phyloP scores from a whole-genome alignment of 108 stramenopile species.

The Nitzschia palea region DNA sequence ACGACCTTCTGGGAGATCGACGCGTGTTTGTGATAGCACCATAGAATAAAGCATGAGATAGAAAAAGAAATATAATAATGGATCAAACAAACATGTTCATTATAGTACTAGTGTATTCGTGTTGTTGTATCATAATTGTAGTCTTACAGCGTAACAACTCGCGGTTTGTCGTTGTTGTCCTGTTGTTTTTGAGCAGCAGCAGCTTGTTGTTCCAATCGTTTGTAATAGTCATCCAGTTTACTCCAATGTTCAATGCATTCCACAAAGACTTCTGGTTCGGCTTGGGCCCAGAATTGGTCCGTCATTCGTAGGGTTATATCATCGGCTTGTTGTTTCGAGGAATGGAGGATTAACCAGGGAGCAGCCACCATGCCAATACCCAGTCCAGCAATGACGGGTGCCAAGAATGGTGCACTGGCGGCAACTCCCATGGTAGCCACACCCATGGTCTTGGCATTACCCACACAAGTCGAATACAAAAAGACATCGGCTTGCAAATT shows the following conservation, averaged over 20 bases:
- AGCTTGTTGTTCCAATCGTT: neutral
- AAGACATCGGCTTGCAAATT: constrained; percentile 54
- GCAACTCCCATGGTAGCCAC: constrained; percentile 41
- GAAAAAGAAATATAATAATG: no score
- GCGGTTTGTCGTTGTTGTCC: no score
- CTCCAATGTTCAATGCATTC: constrained; percentile 67
- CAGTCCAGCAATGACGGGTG: constrained; percentile 65
- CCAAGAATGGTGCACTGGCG: constrained; percentile 55
- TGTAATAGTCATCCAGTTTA: constrained; percentile 8
- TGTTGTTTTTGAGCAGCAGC: neutral
- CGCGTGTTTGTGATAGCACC: no score
- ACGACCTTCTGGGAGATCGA: no score
- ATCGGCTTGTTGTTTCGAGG: constrained; percentile 46
- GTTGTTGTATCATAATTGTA: no score
- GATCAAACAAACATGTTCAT: no score
- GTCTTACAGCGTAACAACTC: no score
- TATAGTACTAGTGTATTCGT: no score
- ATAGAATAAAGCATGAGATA: no score
- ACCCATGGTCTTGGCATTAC: constrained; percentile 67
- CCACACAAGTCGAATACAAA: constrained; percentile 48
- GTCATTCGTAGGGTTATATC: constrained; percentile 47
- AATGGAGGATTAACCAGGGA: constrained; percentile 47
- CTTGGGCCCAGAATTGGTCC: constrained; percentile 63
- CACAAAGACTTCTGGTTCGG: constrained; percentile 66
- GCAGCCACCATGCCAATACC: constrained; percentile 62